These are phyloP conservation scores for Neofusicoccum parvum DNA, from an alignment of 2,329 filamentous ascomycete species.

Conservation along the genomic window DNA sequence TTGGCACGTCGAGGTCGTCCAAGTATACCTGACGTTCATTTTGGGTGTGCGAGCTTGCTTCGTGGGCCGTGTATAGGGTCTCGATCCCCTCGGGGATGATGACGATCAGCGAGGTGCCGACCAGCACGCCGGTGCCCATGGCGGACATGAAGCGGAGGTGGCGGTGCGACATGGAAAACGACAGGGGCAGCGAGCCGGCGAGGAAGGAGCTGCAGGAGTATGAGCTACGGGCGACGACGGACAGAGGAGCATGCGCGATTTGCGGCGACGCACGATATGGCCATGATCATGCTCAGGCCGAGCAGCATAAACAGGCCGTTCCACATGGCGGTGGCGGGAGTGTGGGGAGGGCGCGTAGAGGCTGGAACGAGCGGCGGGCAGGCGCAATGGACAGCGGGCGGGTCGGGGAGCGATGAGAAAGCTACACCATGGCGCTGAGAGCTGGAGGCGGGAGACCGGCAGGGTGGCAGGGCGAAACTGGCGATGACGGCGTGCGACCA, in stretches of 20 bases:
- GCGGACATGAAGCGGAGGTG: constrained; percentile 89
- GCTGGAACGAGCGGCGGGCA: not conserved
- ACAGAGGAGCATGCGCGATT: not conserved
- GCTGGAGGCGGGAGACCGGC: not conserved
- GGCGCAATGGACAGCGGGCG: not conserved
- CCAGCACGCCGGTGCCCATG: constrained; percentile 88
- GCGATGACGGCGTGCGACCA: constrained; percentile 7
- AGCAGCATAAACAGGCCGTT: constrained; percentile 68
- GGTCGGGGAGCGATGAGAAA: not conserved
- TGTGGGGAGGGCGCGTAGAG: not conserved
- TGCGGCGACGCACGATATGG: constrained; percentile 55
- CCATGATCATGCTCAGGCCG: constrained; percentile 66
- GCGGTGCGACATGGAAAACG: constrained; percentile 81
- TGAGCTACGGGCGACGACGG: not conserved
- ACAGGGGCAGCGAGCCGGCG: constrained; percentile 86
- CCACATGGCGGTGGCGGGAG: constrained; percentile 48
- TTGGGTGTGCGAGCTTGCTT: not conserved
- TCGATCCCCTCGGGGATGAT: constrained; percentile 98
- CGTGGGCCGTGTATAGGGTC: constrained; percentile 69
- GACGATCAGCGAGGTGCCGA: constrained; percentile 92
- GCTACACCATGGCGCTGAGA: not conserved
- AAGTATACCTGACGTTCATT: not conserved
- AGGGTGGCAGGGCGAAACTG: constrained; percentile 11
- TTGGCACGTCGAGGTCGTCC: not conserved
- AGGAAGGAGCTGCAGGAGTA: constrained; percentile 76